Evolutionary conservation across 495 filamentous ascomycete genomes (phyloP), one percentile per base, ranked within the genome.

Genomic region (Penicillium robsamsonii): DNA sequence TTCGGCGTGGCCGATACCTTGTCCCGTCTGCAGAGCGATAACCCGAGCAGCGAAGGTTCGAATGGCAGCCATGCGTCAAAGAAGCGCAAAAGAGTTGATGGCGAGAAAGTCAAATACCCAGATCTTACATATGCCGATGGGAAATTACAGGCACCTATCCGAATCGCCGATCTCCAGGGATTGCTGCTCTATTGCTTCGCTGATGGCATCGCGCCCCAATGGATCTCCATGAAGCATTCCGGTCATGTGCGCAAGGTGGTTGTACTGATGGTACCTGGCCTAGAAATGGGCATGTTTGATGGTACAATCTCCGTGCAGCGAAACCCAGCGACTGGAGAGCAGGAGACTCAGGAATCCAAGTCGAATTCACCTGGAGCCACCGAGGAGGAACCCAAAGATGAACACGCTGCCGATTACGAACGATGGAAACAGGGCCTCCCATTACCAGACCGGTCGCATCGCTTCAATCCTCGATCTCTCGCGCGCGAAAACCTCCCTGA

Each of bases 231-330:
- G 45, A 81, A 83, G 61, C 82, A 96, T 65, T 87, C 90, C 49
- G 79, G 80, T 1, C 77, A 86, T 60, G 86, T 97, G 49, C 78
- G 84, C 35, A 95, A 92, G 69, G 86, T 91, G 20, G 94, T 96
- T 15, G 83, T 92, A n/a, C 72, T 97, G 55, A 93, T 97, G 88
- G 88, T 96, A 7, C 95, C 94, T 1, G 94, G 93, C 11, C 70
- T 97, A 13, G 92, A 96, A 69, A 82, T 87, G 60, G 88, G 84
- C 30, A 93, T 96, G 90, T 95, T 97, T 71, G 84, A 91, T 73
- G 81, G 82, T 22, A 79, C 74, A 12, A 79, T 90, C 5, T 71
- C 83, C 33, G 72, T 87, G 41, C 8, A 41, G 9, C 15, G 25
- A 18, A 71, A 72, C 13, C 38, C 60, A 1, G 38, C 47, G 10